Conservation (phyloP, 257 asterid genomes). For the Buddleja alternifolia region DNA sequence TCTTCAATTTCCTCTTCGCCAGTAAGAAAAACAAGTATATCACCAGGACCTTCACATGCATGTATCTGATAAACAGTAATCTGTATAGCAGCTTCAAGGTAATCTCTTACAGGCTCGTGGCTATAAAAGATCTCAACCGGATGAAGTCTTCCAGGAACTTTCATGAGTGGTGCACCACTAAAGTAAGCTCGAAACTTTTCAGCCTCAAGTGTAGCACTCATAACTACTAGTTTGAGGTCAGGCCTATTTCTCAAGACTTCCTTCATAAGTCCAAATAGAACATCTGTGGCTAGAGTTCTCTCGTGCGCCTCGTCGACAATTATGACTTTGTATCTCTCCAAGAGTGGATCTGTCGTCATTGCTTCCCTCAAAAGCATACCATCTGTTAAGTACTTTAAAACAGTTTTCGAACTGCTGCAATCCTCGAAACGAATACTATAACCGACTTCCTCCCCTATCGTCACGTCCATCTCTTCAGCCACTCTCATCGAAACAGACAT, state of each 20-base stretch:
- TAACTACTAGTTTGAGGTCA: conserved; percentile 84
- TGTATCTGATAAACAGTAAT: conserved; percentile 96
- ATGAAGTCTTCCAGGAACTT: conserved; percentile 97
- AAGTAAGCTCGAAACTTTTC: conserved; percentile 95
- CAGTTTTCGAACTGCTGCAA: conserved; percentile 86
- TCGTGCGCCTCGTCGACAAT: conserved; percentile 99
- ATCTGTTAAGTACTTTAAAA: conserved; percentile 85
- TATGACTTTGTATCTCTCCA: conserved; percentile 93
- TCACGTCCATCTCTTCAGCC: conserved; percentile 98
- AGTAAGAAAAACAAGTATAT: conserved; percentile 92
- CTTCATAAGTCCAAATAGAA: conserved; percentile 89
- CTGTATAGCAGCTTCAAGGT: conserved; percentile 93
- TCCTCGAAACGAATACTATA: conserved; percentile 96
- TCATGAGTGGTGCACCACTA: conserved; percentile 87
- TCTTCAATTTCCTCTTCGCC: conserved; percentile 99
- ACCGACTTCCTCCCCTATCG: conserved; percentile 98
- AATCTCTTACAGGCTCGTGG: conserved; percentile 93
- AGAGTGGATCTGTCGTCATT: conserved; percentile 92
- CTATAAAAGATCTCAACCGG: conserved; percentile 94
- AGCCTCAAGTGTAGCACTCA: conserved; percentile 99
- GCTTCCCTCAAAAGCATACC: conserved; percentile 99
- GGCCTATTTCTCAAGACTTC: conserved; percentile 90
- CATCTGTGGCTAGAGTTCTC: conserved; percentile 96
- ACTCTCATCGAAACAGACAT: conserved; percentile 98
- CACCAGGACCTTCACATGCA: conserved; percentile 82